Evolutionary conservation across 1,284 basidiomycete species (phyloP), one percentile per base, ranked within the genome.

Genomic region (Tilletia caries): DNA sequence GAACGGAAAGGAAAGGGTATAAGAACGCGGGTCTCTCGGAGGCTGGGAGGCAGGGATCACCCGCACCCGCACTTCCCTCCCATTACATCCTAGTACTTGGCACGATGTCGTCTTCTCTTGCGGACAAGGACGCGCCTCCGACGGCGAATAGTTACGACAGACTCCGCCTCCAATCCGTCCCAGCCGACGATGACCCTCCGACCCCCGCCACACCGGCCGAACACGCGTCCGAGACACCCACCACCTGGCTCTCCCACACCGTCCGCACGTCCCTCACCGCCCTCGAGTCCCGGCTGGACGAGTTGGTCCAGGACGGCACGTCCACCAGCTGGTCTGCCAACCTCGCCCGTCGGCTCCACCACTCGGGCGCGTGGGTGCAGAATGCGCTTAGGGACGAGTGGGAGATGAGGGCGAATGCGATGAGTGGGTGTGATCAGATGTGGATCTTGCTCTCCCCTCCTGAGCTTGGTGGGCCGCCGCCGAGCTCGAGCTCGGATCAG

Each of bases 361-460:
- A 6, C 15, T 15, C 23, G 20, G 62, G 62, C n/a, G 32, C 62
- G 23, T 64, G 62, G 62, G 33, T 64, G 12, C 34, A 43, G 41
- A 3, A 64, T 13, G 34, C 62, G 34, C 18, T 64, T 5, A 29
- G n/a, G 62, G 41, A 37, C 6, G 62, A 44, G 37, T 64, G 33
- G 33, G 62, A 64, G 62, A 15, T 64, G 20, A 23, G 62, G 5
- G 33, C 20, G 15, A 44, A 64, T 43, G 62, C 62, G 15, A 25
- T 64, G 18, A 20, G 27, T 23, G 62, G 62, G 15, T 10, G 8
- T 8, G 62, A 64, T 33, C 33, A 44, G 34, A 37, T 64, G 33
- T 64, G 62, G 62, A 64, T 64, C 62, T 64, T 64, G 34, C 62
- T 64, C 41, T 34, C 29, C 33, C 41, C 62, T 3, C 33, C 62